These are phyloP conservation scores for Boehmeria nivea DNA, from an alignment of 306 rosid species.

Conservation along the genomic window DNA sequence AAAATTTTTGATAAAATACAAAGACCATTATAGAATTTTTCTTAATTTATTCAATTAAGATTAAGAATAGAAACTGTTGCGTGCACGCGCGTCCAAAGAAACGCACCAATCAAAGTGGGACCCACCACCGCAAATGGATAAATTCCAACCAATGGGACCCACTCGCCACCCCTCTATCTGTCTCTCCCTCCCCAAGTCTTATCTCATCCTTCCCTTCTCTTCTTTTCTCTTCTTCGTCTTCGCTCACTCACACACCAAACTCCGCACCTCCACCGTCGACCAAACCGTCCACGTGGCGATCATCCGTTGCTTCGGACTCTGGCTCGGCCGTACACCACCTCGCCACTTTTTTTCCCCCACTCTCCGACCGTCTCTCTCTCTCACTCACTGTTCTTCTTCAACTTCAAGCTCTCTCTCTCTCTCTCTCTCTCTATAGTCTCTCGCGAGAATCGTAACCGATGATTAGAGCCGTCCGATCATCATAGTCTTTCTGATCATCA, in stretches of 20 bases:
- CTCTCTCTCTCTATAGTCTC: neutral
- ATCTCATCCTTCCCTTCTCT: conserved; percentile 22
- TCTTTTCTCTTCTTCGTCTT: no score
- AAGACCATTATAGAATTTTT: no score
- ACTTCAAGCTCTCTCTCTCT: conserved; percentile 3
- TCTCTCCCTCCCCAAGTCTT: conserved; percentile 7
- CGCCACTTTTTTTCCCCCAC: conserved; percentile 24
- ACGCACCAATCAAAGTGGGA: no score
- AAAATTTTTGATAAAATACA: no score
- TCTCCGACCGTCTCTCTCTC: neutral
- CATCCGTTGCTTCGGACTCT: conserved; percentile 26
- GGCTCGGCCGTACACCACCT: conserved; percentile 36
- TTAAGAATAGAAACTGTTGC: neutral
- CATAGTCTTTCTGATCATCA: conserved; percentile 16
- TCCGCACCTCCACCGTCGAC: conserved; percentile 20
- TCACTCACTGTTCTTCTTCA: neutral
- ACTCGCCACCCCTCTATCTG: conserved; percentile 1
- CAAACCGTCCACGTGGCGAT: conserved; percentile 32
- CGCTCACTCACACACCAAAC: conserved; percentile 11
- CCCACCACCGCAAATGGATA: conserved; percentile 17
- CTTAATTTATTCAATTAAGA: no score
- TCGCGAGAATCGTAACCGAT: neutral
- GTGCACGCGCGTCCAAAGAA: conserved; percentile 4
- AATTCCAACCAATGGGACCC: conserved; percentile 15
- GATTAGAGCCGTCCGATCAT: conserved; percentile 13